Evolutionary conservation across 768 basidiomycete genomes (phyloP), one percentile per base, ranked within the genome.

Genomic region (Termitomyces sp.): DNA sequence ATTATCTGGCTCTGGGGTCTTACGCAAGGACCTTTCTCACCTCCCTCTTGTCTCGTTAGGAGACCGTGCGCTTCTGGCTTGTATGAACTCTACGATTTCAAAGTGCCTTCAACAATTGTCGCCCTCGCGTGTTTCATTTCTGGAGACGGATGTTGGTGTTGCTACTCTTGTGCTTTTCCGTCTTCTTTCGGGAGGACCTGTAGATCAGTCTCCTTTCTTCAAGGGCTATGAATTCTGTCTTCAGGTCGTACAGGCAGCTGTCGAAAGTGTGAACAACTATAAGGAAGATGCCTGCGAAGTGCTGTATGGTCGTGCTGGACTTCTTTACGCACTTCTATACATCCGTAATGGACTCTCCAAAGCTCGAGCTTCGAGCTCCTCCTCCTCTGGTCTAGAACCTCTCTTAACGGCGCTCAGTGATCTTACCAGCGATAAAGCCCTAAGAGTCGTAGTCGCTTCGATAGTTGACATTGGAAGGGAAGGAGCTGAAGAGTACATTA

Each of bases 271-370:
- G 28, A 56, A 46, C 4, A 53, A 54, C 28, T 52, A 56, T 11
- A 42, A 51, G 7, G 57, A 58, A 48, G 79, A 77, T 54, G 77
- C 75, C 15, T 81, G 79, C 58, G 83, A 84, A 59, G 74, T 82
- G 5, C 70, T 84, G 9, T 83, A 83, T 62, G 82, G 81, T 2
- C 80, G 81, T 45, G 80, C 80, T 17, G 82, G 83, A 2, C 66
- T 83, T 37, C 69, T 84, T 0, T 83, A 83, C 57, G 74, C 78
- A 5, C 65, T 83, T 17, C 69, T 81, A 2, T 71, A 70, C 32
- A 68, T 84, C n/a, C 73, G 78, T 32, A 60, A 59, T 17, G 46
- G 19, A 10, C 17, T 59, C 34, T 30, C 19, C 19, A 8, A 30
- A 41, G 41, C n/a, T n/a, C 37, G 17, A 21, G 40, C 40, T 15